Conservation (phyloP, 1,284 basidiomycete species). For the Naganishia albida region DNA sequence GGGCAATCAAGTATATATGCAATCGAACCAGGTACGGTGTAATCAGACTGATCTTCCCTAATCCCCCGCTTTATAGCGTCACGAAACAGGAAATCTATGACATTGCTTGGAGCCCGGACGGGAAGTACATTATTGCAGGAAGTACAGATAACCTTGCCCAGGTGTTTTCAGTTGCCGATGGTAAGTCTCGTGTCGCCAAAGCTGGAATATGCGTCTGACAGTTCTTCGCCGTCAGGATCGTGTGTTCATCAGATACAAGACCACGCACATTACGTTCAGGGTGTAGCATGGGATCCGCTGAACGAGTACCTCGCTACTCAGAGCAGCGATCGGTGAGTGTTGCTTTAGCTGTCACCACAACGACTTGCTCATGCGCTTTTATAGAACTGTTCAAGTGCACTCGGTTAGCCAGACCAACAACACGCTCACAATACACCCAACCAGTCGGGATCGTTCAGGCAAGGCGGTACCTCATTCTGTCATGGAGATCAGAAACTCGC, state of each 20-base stretch:
- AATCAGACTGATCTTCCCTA: background rate
- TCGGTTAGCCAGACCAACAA: conserved; percentile 73
- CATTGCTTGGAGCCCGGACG: conserved; percentile 93
- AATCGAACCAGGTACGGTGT: conserved; percentile 1
- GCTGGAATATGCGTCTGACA: background rate
- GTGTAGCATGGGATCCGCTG: conserved; percentile 93
- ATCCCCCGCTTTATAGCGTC: conserved; percentile 53
- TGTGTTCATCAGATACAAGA: conserved; percentile 56
- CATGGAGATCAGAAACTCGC: conserved; percentile 53
- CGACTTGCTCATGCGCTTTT: background rate
- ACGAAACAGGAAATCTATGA: conserved; percentile 96
- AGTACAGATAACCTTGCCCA: conserved; percentile 94
- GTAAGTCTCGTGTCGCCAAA: conserved; percentile 52
- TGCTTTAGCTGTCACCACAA: background rate
- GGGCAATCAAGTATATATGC: conserved; percentile 71
- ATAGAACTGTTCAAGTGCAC: conserved; percentile 78
- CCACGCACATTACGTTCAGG: conserved; percentile 91
- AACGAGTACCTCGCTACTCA: conserved; percentile 95
- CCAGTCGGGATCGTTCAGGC: conserved; percentile 44
- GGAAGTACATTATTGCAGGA: conserved; percentile 88
- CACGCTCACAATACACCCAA: conserved; percentile 72
- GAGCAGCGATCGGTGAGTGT: conserved; percentile 73
- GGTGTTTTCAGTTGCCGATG: conserved; percentile 75
- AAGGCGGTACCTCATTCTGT: conserved; percentile 35
- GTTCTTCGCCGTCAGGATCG: conserved; percentile 23